phyloP scores from a whole-genome alignment of 306 rosid species.

The Ormosia semicastrata region DNA sequence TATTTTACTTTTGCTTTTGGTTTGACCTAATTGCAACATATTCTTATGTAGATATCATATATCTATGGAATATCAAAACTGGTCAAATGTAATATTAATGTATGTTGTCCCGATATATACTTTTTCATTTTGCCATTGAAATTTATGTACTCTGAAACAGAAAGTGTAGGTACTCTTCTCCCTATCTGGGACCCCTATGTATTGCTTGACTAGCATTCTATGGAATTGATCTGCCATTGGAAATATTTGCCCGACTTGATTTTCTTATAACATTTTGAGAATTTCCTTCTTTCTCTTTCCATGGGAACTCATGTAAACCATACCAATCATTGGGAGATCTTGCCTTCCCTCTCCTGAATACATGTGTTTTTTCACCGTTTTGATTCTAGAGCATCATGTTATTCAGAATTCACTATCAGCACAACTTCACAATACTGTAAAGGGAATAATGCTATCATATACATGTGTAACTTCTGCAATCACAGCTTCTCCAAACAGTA shows the following conservation, averaged over 20 bases:
- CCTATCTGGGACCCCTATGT: background rate
- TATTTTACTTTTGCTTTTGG: background rate
- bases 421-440: no score
- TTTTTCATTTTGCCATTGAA: background rate
- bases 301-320: background rate
- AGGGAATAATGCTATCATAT: no score
- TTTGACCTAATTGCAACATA: background rate
- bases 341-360: no score
- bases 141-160: background rate
- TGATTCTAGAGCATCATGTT: no score
- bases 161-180: background rate
- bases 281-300: background rate
- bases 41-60: constrained; percentile 24
- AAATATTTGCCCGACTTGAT: background rate
- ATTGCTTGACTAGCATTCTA: background rate
- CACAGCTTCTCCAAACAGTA: no score
- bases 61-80: constrained; percentile 7
- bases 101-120: background rate
- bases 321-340: background rate
- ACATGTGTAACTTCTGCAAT: no score
- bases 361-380: no score
- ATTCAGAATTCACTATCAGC: no score
- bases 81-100: constrained; percentile 24
- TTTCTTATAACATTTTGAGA: background rate
- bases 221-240: background rate